Conservation (phyloP, 768 basidiomycete genomes). For the Solioccasus polychromus region DNA sequence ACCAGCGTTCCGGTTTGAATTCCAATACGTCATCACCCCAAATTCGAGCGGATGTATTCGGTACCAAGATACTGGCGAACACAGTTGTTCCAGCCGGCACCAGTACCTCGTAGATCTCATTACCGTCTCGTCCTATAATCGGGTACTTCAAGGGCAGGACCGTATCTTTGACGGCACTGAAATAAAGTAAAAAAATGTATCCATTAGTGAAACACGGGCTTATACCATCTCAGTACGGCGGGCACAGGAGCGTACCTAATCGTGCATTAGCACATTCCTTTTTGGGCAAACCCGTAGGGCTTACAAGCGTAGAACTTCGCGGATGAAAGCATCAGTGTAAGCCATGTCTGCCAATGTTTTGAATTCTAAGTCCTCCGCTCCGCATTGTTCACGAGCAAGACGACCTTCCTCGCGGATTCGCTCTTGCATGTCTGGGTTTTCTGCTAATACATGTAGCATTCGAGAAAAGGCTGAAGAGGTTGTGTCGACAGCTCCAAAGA, state of each 20-base stretch:
- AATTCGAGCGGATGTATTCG: constrained; percentile 1
- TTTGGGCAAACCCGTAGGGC: background rate
- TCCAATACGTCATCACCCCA: background rate
- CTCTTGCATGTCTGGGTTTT: constrained; percentile 1
- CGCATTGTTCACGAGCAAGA: background rate
- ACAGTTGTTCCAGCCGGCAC: constrained; percentile 4
- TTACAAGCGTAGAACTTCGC: constrained; percentile 1
- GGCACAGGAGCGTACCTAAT: background rate
- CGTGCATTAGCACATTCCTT: background rate
- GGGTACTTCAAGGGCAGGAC: background rate
- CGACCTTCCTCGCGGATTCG: background rate
- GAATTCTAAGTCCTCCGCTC: constrained; percentile 1
- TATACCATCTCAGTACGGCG: constrained; percentile 1
- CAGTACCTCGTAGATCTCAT: background rate
- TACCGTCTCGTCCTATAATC: background rate
- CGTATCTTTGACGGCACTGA: background rate
- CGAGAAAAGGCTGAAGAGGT: background rate
- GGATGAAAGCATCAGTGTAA: constrained; percentile 1
- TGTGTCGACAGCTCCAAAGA: constrained; percentile 5
- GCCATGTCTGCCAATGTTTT: background rate
- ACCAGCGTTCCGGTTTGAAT: background rate
- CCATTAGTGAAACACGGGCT: background rate
- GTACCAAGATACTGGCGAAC: constrained; percentile 1
- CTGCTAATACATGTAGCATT: background rate
- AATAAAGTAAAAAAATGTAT: background rate